Base-by-base conservation (phyloP, 768 basidiomycete species). In the Collybia sordida region DNA sequence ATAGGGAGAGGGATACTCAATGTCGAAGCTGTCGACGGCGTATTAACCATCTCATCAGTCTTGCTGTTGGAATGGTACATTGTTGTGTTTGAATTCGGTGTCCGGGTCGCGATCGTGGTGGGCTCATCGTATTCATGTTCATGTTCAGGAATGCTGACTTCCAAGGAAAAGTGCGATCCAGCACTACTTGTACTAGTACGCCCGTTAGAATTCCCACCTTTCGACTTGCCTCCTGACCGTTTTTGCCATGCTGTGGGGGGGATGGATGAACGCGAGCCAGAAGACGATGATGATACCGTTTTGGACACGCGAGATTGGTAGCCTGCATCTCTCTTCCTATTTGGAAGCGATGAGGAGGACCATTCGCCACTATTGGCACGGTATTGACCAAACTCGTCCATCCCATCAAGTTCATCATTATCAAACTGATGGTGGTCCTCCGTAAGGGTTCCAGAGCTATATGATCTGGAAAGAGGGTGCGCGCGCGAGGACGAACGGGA, bases 391-490 rank as follows among this genome's bases (percentile, higher is more conserved):
- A 43, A 22, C 41, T 23, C 43, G 41, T 35, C 42, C 12, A 44
- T 19, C 18, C 31, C 44, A 23, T 45, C 44, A 3, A 45, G 15
- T 9, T 19, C 44, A 15, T 45, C 34, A n/a, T 35, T 12, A 19
- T 45, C 34, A 31, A 11, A 27, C 18, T 45, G 22, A 6, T 21
- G 44, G n/a, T 18, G 14, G 19, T 28, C 21, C 19, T 45, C 23
- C 3, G 36, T 35, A n/a, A 47, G 36, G 2, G 45, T 37, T 3
- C 36, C 45, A 19, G 35, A 18, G 45, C 45, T 47, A 49, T 66
- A 69, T 0, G 68, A 70, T 5, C 65, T 55, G 8, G 72, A 64
- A 2, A 70, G 57, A 0, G 72, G 69, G 47, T 72, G 71, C 6
- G 43, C 54, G 41, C 49, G 31, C 48, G 51, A 36, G 3, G 59